Base-by-base conservation (phyloP, 208 protist genomes). In the Trypanosoma cruzi region DNA sequence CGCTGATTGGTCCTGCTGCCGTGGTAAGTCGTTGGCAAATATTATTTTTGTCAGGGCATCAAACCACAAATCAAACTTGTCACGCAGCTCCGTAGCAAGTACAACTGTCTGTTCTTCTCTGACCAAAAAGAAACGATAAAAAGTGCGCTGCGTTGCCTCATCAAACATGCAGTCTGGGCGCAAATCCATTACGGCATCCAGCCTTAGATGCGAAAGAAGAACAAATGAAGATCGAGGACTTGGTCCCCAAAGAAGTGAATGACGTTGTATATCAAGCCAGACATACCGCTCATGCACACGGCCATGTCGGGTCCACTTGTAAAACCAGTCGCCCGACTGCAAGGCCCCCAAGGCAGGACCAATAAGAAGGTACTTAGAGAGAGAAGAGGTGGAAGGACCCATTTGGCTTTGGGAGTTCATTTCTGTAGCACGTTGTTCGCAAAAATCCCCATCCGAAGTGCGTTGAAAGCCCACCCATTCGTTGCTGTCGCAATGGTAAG, bases 31-130 rank as follows among this genome's bases (percentile, higher is more conserved):
- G 24, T 55, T 3, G 24, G 75, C 67, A 29, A 28, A 56, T 32
- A 79, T 86, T 24, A 95, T 66, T 36, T 84, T 74, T 63, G 75
- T 37, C 59, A 95, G 68, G 8, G 80, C 77, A 29, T 75, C 50
- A 59, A 87, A 90, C 87, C 89, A 95, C 37, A 89, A 40, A 65
- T 95, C 84, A 67, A 93, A 95, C 67, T 92, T 92, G 4, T 86
- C 81, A 3, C 79, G 74, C 34, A 85, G 58, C 75, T 95, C 86
- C 6, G 86, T 95, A 16, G 81, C 84, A 48, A 95, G 69, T 54
- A 76, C 76, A 48, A 89, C 61, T 26, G 64, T 76, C 34, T 75
- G 78, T 22, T 85, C 75, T 5, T 79, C 68, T 0, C 80, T 86
- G 40, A 72, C 58, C 50, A 95, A 65, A 20, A 62, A 59, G 64